A percentile compares a stretch with the other conserved stretches of the same genome.
These are phyloP conservation scores for Eleusine indica DNA, from an alignment of 176 grass and related monocot species.

Conservation along the genomic window DNA sequence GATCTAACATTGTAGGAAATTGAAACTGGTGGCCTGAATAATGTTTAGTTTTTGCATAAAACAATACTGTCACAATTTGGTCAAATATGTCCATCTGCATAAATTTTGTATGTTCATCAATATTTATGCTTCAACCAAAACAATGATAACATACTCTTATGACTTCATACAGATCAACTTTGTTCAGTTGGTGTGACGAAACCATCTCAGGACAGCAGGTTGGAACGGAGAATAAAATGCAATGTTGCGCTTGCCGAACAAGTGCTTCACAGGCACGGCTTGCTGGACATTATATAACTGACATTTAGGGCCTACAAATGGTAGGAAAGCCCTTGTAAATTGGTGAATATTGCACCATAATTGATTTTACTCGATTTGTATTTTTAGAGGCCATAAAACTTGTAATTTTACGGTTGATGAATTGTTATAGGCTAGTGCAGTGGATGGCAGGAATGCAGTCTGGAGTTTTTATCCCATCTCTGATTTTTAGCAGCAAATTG, in stretches of 20 bases:
- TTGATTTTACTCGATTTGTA: conserved; percentile 18
- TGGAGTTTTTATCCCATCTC: not conserved
- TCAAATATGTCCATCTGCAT: not conserved
- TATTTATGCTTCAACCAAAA: conserved; percentile 30
- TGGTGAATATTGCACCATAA: conserved; percentile 4
- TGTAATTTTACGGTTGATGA: conserved; percentile 23
- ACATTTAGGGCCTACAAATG: not conserved
- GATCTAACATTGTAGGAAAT: not conserved
- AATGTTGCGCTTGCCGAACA: not conserved
- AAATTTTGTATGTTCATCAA: conserved; percentile 24
- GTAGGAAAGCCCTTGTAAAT: not conserved
- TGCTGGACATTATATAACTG: conserved; percentile 12
- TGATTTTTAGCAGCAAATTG: not conserved
- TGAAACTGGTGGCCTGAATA: conserved; percentile 15
- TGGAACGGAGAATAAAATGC: conserved; percentile 25
- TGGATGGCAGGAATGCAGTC: not conserved
- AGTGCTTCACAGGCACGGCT: conserved; percentile 8
- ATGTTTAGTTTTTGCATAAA: not conserved
- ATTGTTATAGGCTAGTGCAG: conserved; percentile 17
- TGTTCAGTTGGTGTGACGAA: conserved; percentile 20
- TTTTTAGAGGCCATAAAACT: conserved; percentile 30
- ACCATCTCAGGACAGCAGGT: conserved; percentile 16
- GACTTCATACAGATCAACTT: conserved; percentile 41
- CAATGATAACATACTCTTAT: conserved; percentile 30
- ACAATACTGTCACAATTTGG: not conserved